Conservation (phyloP, 2,329 filamentous ascomycete genomes). For the Coniochaeta prunicola region DNA sequence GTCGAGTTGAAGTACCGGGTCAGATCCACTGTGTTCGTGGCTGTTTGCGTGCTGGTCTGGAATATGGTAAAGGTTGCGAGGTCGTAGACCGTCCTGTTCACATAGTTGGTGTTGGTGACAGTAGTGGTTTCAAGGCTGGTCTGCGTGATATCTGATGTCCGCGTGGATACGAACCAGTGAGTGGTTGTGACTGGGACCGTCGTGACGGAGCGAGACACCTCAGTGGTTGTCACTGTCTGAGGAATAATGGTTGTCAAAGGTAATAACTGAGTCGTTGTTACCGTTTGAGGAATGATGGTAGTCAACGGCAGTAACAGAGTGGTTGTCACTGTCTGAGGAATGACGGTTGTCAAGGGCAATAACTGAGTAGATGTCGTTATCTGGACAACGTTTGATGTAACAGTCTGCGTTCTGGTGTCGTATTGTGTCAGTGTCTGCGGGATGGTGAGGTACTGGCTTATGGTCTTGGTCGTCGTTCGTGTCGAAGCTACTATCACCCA, state of each 20-base stretch:
- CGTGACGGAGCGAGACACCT: not conserved
- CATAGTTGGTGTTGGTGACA: not conserved
- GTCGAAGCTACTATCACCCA: not conserved
- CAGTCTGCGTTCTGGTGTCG: not conserved
- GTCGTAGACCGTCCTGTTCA: constrained; percentile 1
- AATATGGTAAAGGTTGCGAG: not conserved
- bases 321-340: not conserved
- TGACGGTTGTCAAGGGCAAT: not conserved
- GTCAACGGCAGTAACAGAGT: not conserved
- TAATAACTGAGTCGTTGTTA: not conserved
- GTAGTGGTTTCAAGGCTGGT: constrained; percentile 2
- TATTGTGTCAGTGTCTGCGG: not conserved
- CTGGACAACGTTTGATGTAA: not conserved
- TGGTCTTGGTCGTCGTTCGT: not conserved
- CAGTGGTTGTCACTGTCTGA: not conserved
- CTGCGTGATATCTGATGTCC: not conserved
- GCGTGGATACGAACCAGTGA: not conserved
- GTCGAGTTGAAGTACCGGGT: constrained; percentile 1
- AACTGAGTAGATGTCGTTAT: not conserved
- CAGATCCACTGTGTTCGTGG: not conserved
- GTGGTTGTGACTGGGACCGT: not conserved
- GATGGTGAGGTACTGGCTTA: not conserved
- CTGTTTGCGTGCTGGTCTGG: not conserved
- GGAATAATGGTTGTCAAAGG: not conserved
- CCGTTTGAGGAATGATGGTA: not conserved